phyloP scores from a whole-genome alignment of 2,329 filamentous ascomycete species.

The Colletotrichum agaves region DNA sequence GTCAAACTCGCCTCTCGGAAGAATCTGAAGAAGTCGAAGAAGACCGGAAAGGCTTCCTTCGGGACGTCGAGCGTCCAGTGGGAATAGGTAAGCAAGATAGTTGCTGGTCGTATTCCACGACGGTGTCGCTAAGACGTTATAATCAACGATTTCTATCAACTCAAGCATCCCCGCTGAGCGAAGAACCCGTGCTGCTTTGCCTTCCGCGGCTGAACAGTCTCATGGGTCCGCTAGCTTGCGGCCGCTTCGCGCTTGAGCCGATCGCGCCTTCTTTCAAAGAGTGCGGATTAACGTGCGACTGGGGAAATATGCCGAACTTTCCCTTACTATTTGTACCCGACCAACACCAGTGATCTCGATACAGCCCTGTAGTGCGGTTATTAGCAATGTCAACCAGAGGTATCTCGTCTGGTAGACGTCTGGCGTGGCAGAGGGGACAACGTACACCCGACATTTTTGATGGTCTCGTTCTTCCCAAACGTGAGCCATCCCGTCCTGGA shows the following conservation, averaged over 20 bases:
- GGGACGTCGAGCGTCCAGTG: too few species aligned
- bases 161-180: slow-evolving; percentile 8
- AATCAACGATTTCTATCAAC: background rate
- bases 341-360: slow-evolving; percentile 55
- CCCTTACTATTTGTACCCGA: slow-evolving; percentile 51
- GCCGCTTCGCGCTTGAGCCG: background rate
- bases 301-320: slow-evolving; percentile 52
- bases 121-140: background rate
- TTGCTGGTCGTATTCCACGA: too few species aligned
- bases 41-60: too few species aligned
- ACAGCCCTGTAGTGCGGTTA: slow-evolving; percentile 40
- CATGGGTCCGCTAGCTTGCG: slow-evolving; percentile 11
- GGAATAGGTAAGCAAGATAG: too few species aligned
- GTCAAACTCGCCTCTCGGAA: too few species aligned
- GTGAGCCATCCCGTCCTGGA: slow-evolving; percentile 37
- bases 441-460: slow-evolving; percentile 56
- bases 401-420: too few species aligned
- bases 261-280: slow-evolving; percentile 23
- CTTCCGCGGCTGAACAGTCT: slow-evolving; percentile 20
- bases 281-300: slow-evolving; percentile 49
- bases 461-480: slow-evolving; percentile 60
- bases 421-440: background rate
- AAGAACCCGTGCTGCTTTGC: slow-evolving; percentile 15
- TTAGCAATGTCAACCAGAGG: too few species aligned
- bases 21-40: too few species aligned